phyloP scores from a whole-genome alignment of 2,329 filamentous ascomycete genomes.

The Fulvia fulva region DNA sequence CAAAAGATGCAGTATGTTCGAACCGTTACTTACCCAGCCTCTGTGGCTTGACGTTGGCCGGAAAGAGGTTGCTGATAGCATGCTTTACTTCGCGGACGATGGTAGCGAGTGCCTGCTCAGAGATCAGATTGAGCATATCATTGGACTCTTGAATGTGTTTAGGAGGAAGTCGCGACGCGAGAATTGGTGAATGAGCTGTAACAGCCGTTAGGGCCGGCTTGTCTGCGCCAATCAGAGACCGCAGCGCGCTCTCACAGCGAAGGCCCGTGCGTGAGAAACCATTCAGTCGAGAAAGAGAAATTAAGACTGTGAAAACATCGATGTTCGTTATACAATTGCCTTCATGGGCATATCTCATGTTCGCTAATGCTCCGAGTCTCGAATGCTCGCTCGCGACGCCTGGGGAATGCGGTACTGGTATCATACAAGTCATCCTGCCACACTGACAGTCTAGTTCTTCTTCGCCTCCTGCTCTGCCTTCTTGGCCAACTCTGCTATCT shows the following conservation, averaged over 20 bases:
- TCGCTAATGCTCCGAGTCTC: neutral
- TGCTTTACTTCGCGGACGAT: neutral
- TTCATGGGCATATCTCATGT: neutral
- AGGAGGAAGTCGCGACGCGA: neutral
- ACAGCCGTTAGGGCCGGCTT: neutral
- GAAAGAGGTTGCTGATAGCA: neutral
- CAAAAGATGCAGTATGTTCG: neutral
- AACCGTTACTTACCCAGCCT: neutral
- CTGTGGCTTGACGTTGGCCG: neutral
- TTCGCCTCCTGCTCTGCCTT: conserved; percentile 13
- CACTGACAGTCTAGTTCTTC: neutral
- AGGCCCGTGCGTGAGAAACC: no score
- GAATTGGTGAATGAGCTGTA: neutral
- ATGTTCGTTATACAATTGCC: neutral
- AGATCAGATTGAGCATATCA: neutral
- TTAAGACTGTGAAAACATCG: no score
- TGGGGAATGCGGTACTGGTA: neutral
- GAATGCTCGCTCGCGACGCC: neutral
- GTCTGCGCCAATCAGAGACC: neutral
- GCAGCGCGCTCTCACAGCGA: no score
- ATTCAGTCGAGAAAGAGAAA: no score
- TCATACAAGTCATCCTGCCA: neutral
- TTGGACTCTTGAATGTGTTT: neutral
- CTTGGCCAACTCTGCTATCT: conserved; percentile 57
- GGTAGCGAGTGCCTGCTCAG: neutral